Base-by-base conservation (phyloP, 257 asterid genomes). In the Fraxinus quadrangulata region DNA sequence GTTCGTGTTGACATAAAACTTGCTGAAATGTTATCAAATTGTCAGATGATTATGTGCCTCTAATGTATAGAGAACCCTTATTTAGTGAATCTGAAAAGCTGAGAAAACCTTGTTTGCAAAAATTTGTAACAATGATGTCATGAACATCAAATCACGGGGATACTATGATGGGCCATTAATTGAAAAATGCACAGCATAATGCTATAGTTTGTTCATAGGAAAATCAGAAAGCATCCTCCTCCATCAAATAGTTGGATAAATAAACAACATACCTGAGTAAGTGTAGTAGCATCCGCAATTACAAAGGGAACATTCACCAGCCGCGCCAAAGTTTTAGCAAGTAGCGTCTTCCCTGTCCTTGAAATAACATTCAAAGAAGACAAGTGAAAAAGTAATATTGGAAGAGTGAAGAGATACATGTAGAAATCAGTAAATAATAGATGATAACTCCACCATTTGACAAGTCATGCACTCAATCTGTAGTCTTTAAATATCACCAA, bases 341-440 rank as follows among this genome's bases (percentile, higher is more conserved):
- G 98, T 87, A 96, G 90, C 79, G 99, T 96, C 85, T 96, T 96
- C 91, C 99, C 99, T 96, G 99, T 96, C 97, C 98, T 90, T 91
- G 86, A 90, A 82, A 90, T 71, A 83, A 85, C 86, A 85, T 77
- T 76, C 78, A 84, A 80, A 82, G 75, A 79, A 78, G 87, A 86
- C 73, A 90, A 83, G 90, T 87, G 87, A 90, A 90, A 87, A 90
- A 83, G 89, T 81, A 83, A 47, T 76, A 82, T 47, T 73, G 86
- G 39, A 67, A 45, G 63, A 70, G 67, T 39, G 59, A 40, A 75
- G 24, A 61, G n/a, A 78, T 3, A 37, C 56, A 76, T 12, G 12
- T 37, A 26, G n/a, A 70, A 3, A 78, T 63, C 7, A 66, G 71
- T 63, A 73, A 77, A 71, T 66, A 77, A 79, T 30, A 73, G 16